phyloP scores from a whole-genome alignment of 1,284 basidiomycete genomes.

The Malassezia sp. region DNA sequence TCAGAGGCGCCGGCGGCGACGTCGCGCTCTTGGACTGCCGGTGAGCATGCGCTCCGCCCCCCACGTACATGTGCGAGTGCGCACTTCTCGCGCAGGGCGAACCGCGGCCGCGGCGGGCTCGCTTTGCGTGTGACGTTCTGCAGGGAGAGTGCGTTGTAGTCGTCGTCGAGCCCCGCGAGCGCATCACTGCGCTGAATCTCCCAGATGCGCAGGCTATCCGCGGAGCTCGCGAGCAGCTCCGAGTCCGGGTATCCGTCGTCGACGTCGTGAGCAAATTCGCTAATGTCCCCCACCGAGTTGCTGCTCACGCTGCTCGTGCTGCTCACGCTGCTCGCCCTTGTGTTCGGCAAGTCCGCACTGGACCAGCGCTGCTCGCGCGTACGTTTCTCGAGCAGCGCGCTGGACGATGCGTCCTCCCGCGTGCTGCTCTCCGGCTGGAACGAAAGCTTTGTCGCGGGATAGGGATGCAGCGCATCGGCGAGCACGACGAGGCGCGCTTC shows the following conservation, averaged over 20 bases:
- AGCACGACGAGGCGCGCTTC: conserved; percentile 24
- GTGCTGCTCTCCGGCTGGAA: conserved; percentile 32
- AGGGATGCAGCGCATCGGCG: conserved; percentile 41
- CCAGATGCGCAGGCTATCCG: conserved; percentile 44
- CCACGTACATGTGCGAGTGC: conserved; percentile 38
- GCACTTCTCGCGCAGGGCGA: conserved; percentile 38
- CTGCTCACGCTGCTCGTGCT: conserved; percentile 4
- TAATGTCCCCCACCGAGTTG: conserved; percentile 7
- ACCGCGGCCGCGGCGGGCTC: conserved; percentile 17
- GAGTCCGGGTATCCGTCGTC: conserved; percentile 26
- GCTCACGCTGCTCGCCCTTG: conserved; percentile 1
- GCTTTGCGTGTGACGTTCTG: conserved; percentile 11
- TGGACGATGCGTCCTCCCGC: conserved; percentile 4
- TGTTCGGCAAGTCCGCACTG: neutral
- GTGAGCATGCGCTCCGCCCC: too few relatives aligned
- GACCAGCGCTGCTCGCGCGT: conserved; percentile 5
- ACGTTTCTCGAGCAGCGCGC: conserved; percentile 6
- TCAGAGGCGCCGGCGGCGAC: conserved; percentile 42
- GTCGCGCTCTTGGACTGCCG: conserved; percentile 38
- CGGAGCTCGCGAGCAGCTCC: conserved; percentile 42
- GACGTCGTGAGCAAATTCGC: conserved; percentile 4
- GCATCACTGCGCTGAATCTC: conserved; percentile 28
- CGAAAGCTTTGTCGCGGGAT: conserved; percentile 41
- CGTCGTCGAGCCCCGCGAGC: conserved; percentile 18
- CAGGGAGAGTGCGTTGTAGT: conserved; percentile 24